These are phyloP conservation scores for Quercus variabilis DNA, from an alignment of 306 rosid genomes.

Conservation along the genomic window DNA sequence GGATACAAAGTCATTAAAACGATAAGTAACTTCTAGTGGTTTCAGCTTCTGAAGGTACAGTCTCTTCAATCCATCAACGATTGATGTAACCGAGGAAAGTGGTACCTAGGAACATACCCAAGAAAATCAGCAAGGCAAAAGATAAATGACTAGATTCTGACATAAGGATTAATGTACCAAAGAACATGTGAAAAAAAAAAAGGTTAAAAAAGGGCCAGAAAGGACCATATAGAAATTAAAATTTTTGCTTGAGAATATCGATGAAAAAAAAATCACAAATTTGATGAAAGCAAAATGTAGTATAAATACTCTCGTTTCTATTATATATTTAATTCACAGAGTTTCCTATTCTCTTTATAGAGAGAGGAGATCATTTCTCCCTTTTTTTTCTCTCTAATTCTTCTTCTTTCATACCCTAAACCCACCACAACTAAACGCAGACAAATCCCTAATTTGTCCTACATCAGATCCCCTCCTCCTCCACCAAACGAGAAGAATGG, in stretches of 20 bases:
- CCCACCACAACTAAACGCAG: too few species aligned
- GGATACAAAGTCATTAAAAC: conserved; percentile 80
- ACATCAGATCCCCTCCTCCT: neutral
- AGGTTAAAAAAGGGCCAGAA: neutral
- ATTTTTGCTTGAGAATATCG: neutral
- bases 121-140: conserved; percentile 1
- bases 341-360: neutral
- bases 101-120: conserved; percentile 45
- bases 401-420: too few species aligned
- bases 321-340: neutral
- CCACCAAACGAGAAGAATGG: neutral
- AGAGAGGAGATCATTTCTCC: too few species aligned
- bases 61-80: conserved; percentile 80
- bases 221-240: neutral
- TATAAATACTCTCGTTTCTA: neutral
- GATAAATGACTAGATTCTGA: neutral
- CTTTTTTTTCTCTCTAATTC: too few species aligned
- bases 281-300: neutral
- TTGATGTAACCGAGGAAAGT: conserved; percentile 78
- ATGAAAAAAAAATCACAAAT: neutral
- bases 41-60: conserved; percentile 87
- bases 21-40: conserved; percentile 83
- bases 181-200: neutral
- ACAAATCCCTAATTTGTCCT: too few species aligned
- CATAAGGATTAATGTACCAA: neutral